phyloP scores from a whole-genome alignment of 768 basidiomycete species.

The Tulasnella sp. region DNA sequence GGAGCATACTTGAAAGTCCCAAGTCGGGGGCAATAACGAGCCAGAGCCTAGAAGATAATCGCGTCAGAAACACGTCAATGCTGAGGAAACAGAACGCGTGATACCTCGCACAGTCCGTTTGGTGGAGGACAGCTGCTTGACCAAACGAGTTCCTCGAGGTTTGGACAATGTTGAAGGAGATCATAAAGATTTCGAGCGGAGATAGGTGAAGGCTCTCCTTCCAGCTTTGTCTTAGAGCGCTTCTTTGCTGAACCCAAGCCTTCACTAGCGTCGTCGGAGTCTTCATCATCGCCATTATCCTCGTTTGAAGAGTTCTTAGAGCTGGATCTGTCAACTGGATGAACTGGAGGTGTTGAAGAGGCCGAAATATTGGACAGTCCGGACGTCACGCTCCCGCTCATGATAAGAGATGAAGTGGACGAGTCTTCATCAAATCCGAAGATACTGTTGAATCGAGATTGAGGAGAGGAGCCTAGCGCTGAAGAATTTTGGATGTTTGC shows the following conservation, averaged over 20 bases:
- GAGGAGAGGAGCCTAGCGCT: too few species aligned
- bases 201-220: conserved; percentile 15
- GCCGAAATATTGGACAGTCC: neutral
- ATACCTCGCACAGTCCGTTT: conserved; percentile 31
- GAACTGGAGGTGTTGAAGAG: too few species aligned
- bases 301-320: conserved; percentile 7
- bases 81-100: conserved; percentile 11
- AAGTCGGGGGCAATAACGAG: too few species aligned
- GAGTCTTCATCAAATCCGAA: neutral
- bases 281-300: conserved; percentile 5
- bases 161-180: conserved; percentile 17
- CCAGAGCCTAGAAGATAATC: too few species aligned
- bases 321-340: too few species aligned
- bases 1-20: too few species aligned
- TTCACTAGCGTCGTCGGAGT: neutral
- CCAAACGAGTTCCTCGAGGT: conserved; percentile 28
- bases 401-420: neutral
- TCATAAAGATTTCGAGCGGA: conserved; percentile 9
- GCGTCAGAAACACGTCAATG: too few species aligned
- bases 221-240: neutral
- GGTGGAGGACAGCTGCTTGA: conserved; percentile 26
- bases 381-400: too few species aligned
- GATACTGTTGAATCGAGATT: too few species aligned
- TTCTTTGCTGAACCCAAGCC: neutral
- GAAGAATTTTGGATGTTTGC: too few species aligned